These are phyloP conservation scores for Hysterium pulicare DNA, from an alignment of 2,329 filamentous ascomycete genomes.

Conservation along the genomic window DNA sequence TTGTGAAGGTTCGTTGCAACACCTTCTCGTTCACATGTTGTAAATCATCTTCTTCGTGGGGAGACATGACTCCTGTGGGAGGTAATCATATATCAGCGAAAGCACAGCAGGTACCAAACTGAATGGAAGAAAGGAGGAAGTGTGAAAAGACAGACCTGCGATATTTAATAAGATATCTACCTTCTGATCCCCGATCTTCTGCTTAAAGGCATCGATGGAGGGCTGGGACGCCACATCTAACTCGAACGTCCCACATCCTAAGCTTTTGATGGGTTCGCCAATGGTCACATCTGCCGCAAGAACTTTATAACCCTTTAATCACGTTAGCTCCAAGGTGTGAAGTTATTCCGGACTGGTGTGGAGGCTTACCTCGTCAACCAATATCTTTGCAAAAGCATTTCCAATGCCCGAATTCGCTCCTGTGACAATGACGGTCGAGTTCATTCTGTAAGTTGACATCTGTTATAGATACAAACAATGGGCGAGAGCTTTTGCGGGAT, in stretches of 20 bases:
- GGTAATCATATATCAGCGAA: too few species aligned
- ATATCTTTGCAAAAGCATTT: constrained; percentile 32
- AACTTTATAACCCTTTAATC: constrained; percentile 27
- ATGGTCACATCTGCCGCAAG: constrained; percentile 28
- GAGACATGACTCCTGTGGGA: constrained; percentile 30
- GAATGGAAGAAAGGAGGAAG: not conserved
- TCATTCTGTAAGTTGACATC: not conserved
- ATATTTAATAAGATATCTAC: constrained; percentile 40
- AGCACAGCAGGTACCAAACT: too few species aligned
- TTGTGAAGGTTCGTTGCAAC: constrained; percentile 38
- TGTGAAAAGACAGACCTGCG: constrained; percentile 18
- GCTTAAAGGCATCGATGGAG: constrained; percentile 34
- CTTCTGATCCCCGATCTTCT: constrained; percentile 24
- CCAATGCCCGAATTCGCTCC: constrained; percentile 43
- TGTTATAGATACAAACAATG: not conserved
- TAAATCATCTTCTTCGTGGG: constrained; percentile 31
- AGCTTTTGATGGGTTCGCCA: constrained; percentile 26
- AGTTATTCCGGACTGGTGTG: not conserved
- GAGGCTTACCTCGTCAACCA: constrained; percentile 22
- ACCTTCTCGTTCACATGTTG: constrained; percentile 23
- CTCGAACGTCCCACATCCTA: constrained; percentile 27
- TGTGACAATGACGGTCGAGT: constrained; percentile 34
- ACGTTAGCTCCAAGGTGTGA: constrained; percentile 1
- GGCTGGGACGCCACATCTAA: constrained; percentile 35
- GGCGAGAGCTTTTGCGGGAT: not conserved